phyloP scores from a whole-genome alignment of 257 asterid species.

The Capsicum rhomboideum region DNA sequence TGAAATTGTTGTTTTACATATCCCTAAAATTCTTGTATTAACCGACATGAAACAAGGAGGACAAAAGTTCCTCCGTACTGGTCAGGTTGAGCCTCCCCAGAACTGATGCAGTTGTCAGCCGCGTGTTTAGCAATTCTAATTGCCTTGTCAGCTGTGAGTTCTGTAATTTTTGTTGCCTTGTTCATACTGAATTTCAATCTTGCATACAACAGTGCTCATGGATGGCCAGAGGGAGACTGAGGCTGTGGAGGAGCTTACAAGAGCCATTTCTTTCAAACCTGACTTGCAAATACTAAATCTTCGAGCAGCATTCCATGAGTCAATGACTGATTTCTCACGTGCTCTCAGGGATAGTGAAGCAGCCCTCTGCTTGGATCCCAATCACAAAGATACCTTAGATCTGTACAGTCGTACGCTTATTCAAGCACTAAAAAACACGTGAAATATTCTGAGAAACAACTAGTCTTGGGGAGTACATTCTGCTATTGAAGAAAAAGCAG shows the following conservation, averaged over 20 bases:
- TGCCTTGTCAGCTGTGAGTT: not conserved
- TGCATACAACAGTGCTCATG: constrained; percentile 39
- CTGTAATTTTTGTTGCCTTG: not conserved
- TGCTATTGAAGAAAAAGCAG: not conserved
- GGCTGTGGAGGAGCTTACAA: constrained; percentile 47
- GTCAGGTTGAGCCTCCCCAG: not conserved
- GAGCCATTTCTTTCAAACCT: constrained; percentile 48
- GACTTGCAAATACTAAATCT: constrained; percentile 54
- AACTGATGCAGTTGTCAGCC: not conserved
- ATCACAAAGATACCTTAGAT: constrained; percentile 50
- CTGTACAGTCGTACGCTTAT: constrained; percentile 31
- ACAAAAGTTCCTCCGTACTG: not conserved
- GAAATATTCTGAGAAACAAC: not conserved
- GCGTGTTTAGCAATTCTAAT: not conserved
- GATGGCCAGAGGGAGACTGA: constrained; percentile 48
- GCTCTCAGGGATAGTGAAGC: constrained; percentile 52
- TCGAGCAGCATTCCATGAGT: constrained; percentile 54
- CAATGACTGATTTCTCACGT: constrained; percentile 35
- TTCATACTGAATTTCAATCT: not conserved
- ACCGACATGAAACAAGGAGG: not conserved
- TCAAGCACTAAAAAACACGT: not conserved
- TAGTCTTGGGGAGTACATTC: not conserved
- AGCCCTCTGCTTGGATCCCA: constrained; percentile 56
- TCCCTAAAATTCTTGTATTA: not conserved
- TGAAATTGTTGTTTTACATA: not conserved